Conservation (phyloP, 495 filamentous ascomycete species). For the Podospora pseudocomata region DNA sequence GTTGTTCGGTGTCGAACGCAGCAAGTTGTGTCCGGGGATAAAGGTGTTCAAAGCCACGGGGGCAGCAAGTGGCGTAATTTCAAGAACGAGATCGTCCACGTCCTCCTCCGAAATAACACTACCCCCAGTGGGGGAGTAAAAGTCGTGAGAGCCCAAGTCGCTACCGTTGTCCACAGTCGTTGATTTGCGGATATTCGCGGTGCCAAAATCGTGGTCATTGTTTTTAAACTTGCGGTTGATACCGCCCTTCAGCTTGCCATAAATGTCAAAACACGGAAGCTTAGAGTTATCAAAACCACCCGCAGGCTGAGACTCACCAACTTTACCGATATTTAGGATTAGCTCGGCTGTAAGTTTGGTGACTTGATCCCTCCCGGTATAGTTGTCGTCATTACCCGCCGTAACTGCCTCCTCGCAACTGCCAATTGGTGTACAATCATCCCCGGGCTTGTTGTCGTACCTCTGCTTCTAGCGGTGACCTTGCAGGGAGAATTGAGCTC, state of each 20-base stretch:
- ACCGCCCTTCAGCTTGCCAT: neutral
- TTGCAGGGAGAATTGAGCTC: slow-evolving; percentile 21
- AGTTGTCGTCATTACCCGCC: neutral
- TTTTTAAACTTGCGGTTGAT: neutral
- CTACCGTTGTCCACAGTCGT: neutral
- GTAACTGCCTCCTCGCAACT: neutral
- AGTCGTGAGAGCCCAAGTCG: neutral
- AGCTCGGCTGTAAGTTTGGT: neutral
- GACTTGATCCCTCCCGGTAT: neutral
- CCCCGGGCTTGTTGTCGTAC: neutral
- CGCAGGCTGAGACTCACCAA: neutral
- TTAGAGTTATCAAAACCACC: neutral
- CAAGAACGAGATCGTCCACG: neutral
- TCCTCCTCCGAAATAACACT: neutral
- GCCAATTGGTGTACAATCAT: neutral
- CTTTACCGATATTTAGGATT: neutral
- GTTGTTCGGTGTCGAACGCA: neutral
- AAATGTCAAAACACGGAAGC: neutral
- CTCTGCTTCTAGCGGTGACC: neutral
- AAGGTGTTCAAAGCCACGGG: neutral
- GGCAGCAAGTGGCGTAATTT: neutral
- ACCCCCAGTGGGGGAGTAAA: neutral
- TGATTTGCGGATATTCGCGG: neutral
- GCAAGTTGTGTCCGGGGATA: neutral
- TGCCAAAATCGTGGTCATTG: neutral